phyloP scores from a whole-genome alignment of 495 filamentous ascomycete species.

The Talaromyces liani region DNA sequence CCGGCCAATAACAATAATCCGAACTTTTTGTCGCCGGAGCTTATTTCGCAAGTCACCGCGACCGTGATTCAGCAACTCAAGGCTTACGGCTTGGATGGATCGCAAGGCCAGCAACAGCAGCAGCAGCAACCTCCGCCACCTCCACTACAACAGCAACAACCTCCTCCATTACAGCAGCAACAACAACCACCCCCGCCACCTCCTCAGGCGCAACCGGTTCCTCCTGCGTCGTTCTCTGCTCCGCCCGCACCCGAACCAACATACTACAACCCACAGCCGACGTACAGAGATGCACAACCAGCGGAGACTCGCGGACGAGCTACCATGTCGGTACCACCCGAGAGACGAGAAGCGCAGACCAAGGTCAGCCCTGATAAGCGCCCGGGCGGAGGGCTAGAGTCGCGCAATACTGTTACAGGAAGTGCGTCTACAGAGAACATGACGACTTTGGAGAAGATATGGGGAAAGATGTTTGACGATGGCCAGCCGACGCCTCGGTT shows the following conservation, averaged over 20 bases:
- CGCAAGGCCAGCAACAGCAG: conserved; percentile 16
- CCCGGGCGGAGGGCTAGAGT: conserved; percentile 16
- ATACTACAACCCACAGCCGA: conserved; percentile 3
- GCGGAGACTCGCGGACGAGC: not conserved
- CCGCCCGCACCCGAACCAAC: conserved; percentile 14
- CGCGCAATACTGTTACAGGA: conserved; percentile 28
- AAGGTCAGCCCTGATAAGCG: conserved; percentile 16
- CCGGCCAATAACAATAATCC: conserved; percentile 18
- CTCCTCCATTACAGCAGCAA: conserved; percentile 18
- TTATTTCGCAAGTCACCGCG: conserved; percentile 44
- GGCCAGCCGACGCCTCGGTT: conserved; percentile 61
- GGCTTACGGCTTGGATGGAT: conserved; percentile 29
- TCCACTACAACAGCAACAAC: conserved; percentile 21
- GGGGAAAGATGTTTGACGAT: conserved; percentile 70
- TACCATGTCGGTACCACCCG: conserved; percentile 11
- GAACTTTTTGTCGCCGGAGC: conserved; percentile 37
- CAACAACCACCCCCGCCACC: conserved; percentile 2
- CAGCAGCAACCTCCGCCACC: conserved; percentile 15
- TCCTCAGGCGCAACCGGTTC: not conserved
- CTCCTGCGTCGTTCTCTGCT: conserved; percentile 11
- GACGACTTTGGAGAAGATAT: conserved; percentile 61
- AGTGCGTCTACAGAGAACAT: conserved; percentile 43
- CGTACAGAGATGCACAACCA: conserved; percentile 12
- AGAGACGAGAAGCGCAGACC: conserved; percentile 17
- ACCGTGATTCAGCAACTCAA: conserved; percentile 48